A percentile compares a stretch with the other conserved stretches of the same genome.
These are phyloP conservation scores for Hypoxylon cercidicola DNA, from an alignment of 495 filamentous ascomycete species.

Conservation along the genomic window DNA sequence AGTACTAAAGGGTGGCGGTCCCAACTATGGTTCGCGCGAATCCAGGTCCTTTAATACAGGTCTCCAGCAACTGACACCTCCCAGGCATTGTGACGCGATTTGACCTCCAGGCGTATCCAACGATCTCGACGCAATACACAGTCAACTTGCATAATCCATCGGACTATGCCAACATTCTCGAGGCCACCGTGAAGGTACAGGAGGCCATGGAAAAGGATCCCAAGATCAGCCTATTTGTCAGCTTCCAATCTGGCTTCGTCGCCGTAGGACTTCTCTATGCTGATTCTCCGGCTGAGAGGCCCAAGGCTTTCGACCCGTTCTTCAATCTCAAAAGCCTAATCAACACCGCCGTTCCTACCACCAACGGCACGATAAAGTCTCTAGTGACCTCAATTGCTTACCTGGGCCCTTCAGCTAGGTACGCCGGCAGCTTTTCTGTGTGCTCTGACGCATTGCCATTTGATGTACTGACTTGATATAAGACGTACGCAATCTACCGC, in stretches of 20 bases:
- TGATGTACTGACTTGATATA: too few relatives aligned
- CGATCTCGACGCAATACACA: conserved; percentile 1
- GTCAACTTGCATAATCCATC: conserved; percentile 7
- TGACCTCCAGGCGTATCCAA: not conserved
- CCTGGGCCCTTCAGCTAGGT: too few relatives aligned
- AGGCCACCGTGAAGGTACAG: conserved; percentile 9
- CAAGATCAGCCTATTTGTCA: conserved; percentile 38
- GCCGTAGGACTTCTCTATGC: conserved; percentile 42
- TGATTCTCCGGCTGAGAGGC: conserved; percentile 1
- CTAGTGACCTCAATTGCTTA: not conserved
- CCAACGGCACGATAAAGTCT: conserved; percentile 7
- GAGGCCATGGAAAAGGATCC: conserved; percentile 6
- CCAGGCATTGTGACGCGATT: conserved; percentile 1
- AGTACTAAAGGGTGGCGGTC: not conserved
- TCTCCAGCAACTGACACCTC: not conserved
- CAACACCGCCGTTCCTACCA: not conserved
- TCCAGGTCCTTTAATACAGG: not conserved
- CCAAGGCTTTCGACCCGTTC: conserved; percentile 11
- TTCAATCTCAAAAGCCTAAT: conserved; percentile 2
- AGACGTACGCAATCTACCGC: too few relatives aligned
- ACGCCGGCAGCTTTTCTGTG: too few relatives aligned
- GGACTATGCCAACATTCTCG: conserved; percentile 13
- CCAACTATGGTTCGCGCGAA: not conserved
- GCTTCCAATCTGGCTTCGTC: conserved; percentile 33
- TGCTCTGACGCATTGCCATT: too few relatives aligned